Conservation (phyloP, 2,329 filamentous ascomycete species). For the Fusarium haematococcum region DNA sequence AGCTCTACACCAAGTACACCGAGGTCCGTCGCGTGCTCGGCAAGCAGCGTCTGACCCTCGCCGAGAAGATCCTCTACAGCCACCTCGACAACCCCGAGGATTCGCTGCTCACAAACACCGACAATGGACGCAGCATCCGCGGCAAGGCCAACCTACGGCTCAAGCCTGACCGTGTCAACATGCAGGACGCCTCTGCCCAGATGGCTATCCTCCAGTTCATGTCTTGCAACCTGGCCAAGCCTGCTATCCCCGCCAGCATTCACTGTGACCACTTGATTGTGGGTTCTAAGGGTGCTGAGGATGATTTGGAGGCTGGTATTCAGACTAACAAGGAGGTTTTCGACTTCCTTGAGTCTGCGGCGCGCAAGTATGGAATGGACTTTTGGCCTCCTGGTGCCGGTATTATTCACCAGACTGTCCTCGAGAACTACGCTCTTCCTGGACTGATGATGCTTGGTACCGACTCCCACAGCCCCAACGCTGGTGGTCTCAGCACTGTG, state of each 20-base stretch:
- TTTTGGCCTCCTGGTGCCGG: slow-evolving; percentile 95
- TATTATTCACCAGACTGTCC: slow-evolving; percentile 96
- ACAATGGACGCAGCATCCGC: slow-evolving; percentile 85
- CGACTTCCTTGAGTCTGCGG: slow-evolving; percentile 94
- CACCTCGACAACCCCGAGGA: slow-evolving; percentile 92
- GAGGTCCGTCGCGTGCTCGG: slow-evolving; percentile 82
- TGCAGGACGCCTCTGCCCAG: slow-evolving; percentile 98
- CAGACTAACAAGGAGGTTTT: slow-evolving; percentile 96
- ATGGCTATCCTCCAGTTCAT: slow-evolving; percentile 99
- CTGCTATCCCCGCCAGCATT: slow-evolving; percentile 95
- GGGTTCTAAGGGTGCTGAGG: slow-evolving; percentile 88
- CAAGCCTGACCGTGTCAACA: slow-evolving; percentile 96
- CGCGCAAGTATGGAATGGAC: slow-evolving; percentile 91
- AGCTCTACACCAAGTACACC: slow-evolving; percentile 80
- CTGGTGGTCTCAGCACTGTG: slow-evolving; percentile 91
- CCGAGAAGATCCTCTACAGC: slow-evolving; percentile 98
- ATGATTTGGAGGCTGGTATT: slow-evolving; percentile 87
- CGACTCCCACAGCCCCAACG: slow-evolving; percentile 97
- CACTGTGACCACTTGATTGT: slow-evolving; percentile 99
- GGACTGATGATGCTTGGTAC: slow-evolving; percentile 99
- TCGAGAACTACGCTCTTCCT: slow-evolving; percentile 98
- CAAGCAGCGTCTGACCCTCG: slow-evolving; percentile 78
- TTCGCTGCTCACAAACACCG: slow-evolving; percentile 83
- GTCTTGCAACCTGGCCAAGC: slow-evolving; percentile 89
- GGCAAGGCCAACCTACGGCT: slow-evolving; percentile 94